Evolutionary conservation across 495 filamentous ascomycete species (phyloP), one percentile per base, ranked within the genome.

Genomic region (Penicillium maclennaniae): DNA sequence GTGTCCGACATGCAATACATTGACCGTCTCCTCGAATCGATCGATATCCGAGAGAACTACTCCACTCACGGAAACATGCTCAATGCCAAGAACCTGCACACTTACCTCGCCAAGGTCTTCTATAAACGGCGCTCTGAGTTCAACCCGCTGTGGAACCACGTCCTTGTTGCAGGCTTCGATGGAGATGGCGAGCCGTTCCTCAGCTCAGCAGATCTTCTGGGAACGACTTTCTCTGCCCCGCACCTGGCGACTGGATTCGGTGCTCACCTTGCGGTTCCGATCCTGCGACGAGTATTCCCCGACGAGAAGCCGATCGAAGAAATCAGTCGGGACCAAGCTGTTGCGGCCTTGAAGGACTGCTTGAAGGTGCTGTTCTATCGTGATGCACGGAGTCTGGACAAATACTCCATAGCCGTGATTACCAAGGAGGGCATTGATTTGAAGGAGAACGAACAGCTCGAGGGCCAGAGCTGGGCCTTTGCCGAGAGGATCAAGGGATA

Each of bases 321-420:
- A 42, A 74, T 97, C 50, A 87, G 76, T 41, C 81, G 82, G 61
- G 92, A 97, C 62, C 66, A 87, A 69, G 93, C 93, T 39, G 78
- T 96, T 44, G 77, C 82, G 23, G 80, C 88, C 14, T 73, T 97
- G 51, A 86, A 86, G 74, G 87, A 96, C 71, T 95, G 89, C 69
- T 90, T 98, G 87, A 97, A 97, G 80, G 92, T 97, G 51, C 79
- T 98, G 50, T 98, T 91, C 78, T 98, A 98, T 77, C 81, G 93
- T 56, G 93, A 98, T 76, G 93, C 93, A 7, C 84, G 93, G 63
- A 93, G 88, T 77, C 69, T 91, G 68, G 90, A 97, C 71, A 79
- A 84, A 67, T 98, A 96, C 70, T 89, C 87, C 47, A 85, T 98
- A 68, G 92, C 92, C 14, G 79, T 96, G 25, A 80, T 98, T 45